These are phyloP conservation scores for Colletotrichum tabaci DNA, from an alignment of 2,329 filamentous ascomycete genomes.

Conservation along the genomic window DNA sequence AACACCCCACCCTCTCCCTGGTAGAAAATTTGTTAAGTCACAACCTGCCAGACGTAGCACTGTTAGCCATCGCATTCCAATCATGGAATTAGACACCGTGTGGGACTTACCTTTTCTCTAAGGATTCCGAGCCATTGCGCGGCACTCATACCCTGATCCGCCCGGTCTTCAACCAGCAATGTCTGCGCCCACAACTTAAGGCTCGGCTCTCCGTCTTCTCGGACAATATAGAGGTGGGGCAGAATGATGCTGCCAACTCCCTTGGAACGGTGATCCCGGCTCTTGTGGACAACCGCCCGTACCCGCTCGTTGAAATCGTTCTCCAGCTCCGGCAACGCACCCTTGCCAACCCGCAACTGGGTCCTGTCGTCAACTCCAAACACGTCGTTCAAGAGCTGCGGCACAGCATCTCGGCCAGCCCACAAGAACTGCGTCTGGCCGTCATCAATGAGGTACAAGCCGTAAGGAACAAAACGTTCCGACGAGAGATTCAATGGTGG, in stretches of 20 bases:
- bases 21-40: slow-evolving; percentile 39
- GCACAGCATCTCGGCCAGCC: slow-evolving; percentile 93
- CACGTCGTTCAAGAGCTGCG: slow-evolving; percentile 88
- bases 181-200: slow-evolving; percentile 98
- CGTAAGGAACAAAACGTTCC: slow-evolving; percentile 88
- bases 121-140: slow-evolving; percentile 93
- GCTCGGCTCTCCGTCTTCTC: slow-evolving; percentile 95
- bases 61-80: slow-evolving; percentile 3
- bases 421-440: slow-evolving; percentile 98
- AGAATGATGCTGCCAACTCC: slow-evolving; percentile 94
- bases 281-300: slow-evolving; percentile 92
- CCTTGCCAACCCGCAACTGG: slow-evolving; percentile 92
- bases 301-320: slow-evolving; percentile 98
- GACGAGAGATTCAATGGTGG: slow-evolving; percentile 89
- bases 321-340: slow-evolving; percentile 86
- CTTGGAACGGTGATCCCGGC: slow-evolving; percentile 86
- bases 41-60: slow-evolving; percentile 10
- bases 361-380: slow-evolving; percentile 89
- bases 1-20: too few relatives aligned
- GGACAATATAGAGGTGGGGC: slow-evolving; percentile 92
- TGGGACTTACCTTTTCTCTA: slow-evolving; percentile 85
- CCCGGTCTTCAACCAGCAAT: slow-evolving; percentile 92
- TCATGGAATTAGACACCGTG: background rate
- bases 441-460: slow-evolving; percentile 96
- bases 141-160: slow-evolving; percentile 93